A percentile compares a stretch with the other conserved stretches of the same genome.
phyloP scores from a whole-genome alignment of 495 filamentous ascomycete species.

The Baudoinia panamericana region DNA sequence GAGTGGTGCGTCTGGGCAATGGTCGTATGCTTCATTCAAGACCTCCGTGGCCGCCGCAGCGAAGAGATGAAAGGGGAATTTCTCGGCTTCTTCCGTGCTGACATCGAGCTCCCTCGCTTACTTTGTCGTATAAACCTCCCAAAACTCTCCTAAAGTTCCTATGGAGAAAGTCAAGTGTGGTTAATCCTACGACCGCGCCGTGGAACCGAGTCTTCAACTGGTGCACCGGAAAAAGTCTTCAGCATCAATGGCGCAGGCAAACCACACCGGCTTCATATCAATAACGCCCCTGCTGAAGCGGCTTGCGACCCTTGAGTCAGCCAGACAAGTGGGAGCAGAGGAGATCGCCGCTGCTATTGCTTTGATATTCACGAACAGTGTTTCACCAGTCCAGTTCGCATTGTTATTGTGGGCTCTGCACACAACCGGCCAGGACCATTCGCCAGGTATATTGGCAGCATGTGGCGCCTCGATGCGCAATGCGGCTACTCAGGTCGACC shows the following conservation, averaged over 20 bases:
- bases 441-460: constrained; percentile 66
- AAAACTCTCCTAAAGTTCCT: too few species aligned
- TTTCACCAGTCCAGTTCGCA: constrained; percentile 71
- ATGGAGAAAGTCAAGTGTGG: too few species aligned
- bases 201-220: too few species aligned
- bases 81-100: too few species aligned
- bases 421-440: constrained; percentile 66
- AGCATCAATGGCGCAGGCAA: too few species aligned
- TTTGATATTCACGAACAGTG: constrained; percentile 71
- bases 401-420: constrained; percentile 78
- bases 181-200: too few species aligned
- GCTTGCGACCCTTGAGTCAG: constrained; percentile 54
- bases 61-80: not conserved
- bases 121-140: too few species aligned
- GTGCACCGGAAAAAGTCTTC: not conserved
- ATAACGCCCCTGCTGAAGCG: constrained; percentile 71
- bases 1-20: too few species aligned
- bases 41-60: too few species aligned
- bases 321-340: constrained; percentile 52
- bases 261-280: constrained; percentile 35
- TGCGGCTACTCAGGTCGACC: constrained; percentile 54
- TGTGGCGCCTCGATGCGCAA: constrained; percentile 57
- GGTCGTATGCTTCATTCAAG: too few species aligned
- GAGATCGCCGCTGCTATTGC: constrained; percentile 81
- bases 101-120: too few species aligned